Evolutionary conservation across 441 rosid species (phyloP).

Genomic region (Aquilaria agallochum): DNA sequence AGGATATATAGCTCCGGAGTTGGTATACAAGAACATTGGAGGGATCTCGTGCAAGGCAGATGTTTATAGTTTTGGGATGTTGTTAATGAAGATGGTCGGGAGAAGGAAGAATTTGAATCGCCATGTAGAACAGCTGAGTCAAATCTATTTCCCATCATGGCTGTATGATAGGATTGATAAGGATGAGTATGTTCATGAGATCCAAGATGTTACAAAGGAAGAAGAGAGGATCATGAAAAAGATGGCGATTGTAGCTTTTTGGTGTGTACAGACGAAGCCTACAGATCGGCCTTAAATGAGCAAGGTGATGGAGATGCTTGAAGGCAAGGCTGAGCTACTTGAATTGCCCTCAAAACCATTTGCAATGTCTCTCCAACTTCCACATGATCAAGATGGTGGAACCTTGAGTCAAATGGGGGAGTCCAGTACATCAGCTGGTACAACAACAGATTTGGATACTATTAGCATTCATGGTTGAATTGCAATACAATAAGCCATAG

Average conservation of each 20-base stretch:
- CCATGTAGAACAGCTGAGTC: not conserved
- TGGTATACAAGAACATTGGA: no score
- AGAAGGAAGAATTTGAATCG: slow-evolving; percentile 11
- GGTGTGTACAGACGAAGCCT: slow-evolving; percentile 25
- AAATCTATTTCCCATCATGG: slow-evolving; percentile 19
- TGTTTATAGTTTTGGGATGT: slow-evolving; percentile 9
- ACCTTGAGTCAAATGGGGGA: no score
- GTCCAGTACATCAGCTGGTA: no score
- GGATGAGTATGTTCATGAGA: slow-evolving; percentile 3
- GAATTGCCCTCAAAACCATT: slow-evolving; percentile 19
- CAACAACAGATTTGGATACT: no score
- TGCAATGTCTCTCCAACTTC: no score
- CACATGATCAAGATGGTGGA: no score
- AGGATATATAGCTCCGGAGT: no score
- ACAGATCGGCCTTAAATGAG: slow-evolving; percentile 19
- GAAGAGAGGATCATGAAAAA: slow-evolving; percentile 8
- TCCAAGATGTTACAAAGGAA: slow-evolving; percentile 1
- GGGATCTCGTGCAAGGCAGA: no score
- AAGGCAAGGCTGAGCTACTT: slow-evolving; percentile 12
- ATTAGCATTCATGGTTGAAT: no score
- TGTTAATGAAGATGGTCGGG: slow-evolving; percentile 10
- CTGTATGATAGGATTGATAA: slow-evolving; percentile 6
- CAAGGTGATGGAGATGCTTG: slow-evolving; percentile 19
- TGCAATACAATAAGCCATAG: no score
- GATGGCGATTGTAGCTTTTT: slow-evolving; percentile 17